Evolutionary conservation across 2,329 filamentous ascomycete species (phyloP).

Genomic region (Tolypocladium pustulatum): DNA sequence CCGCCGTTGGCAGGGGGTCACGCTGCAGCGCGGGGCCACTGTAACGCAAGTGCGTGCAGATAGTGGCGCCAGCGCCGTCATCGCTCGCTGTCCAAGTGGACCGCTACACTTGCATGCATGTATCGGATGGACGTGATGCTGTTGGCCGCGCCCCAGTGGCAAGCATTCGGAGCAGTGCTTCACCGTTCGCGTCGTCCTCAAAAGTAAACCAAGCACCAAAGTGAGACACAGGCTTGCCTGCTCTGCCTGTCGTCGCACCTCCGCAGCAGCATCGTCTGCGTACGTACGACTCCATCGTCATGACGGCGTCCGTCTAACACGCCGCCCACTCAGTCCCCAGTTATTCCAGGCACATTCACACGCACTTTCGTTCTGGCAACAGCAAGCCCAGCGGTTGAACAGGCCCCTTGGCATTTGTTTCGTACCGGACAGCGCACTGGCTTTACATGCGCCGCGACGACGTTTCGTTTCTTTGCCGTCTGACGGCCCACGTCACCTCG

Average conservation of each 20-base stretch:
- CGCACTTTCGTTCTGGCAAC: background rate
- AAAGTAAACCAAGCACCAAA: too few relatives aligned
- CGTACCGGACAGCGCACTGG: background rate
- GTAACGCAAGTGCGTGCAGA: background rate
- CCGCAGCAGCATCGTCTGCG: background rate
- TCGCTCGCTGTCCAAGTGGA: background rate
- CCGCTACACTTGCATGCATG: background rate
- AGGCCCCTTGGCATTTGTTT: background rate
- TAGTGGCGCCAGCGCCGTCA: background rate
- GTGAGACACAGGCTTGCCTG: background rate
- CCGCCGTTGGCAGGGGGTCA: background rate
- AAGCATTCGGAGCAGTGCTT: too few relatives aligned
- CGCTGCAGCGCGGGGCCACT: background rate
- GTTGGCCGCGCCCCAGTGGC: too few relatives aligned
- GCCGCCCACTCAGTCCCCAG: background rate
- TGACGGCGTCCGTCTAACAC: background rate
- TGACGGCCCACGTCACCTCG: background rate
- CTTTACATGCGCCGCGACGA: background rate
- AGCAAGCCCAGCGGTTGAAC: background rate
- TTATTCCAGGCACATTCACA: background rate
- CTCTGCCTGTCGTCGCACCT: background rate
- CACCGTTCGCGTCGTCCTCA: too few relatives aligned
- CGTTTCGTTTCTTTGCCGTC: background rate
- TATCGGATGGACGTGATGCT: background rate
- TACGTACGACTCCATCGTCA: too few relatives aligned